phyloP scores from a whole-genome alignment of 371 early-diverging fungal genomes.

The Rhizopus sp. region DNA sequence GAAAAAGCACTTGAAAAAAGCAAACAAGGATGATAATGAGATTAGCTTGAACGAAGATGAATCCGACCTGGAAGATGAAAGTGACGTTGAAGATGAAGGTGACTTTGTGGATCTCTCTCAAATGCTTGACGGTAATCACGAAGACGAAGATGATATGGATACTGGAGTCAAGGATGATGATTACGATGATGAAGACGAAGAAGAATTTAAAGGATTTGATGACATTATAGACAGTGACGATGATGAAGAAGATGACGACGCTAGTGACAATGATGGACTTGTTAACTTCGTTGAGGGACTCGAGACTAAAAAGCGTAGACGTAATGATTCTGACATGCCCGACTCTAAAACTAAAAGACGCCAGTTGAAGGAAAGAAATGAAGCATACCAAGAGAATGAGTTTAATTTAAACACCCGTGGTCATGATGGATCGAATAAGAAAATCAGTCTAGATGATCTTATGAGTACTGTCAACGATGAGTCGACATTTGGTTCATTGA shows the following conservation, averaged over 20 bases:
- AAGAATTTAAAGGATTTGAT: conserved; percentile 33
- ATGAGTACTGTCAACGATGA: conserved; percentile 68
- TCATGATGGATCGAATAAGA: conserved; percentile 44
- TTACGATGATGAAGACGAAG: conserved; percentile 17
- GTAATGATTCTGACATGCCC: conserved; percentile 35
- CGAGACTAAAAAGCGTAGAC: conserved; percentile 50
- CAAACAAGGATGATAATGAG: conserved; percentile 30
- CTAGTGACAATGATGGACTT: conserved; percentile 31
- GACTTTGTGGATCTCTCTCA: conserved; percentile 63
- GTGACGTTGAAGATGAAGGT: conserved; percentile 52
- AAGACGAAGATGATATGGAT: conserved; percentile 24
- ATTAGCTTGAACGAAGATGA: conserved; percentile 46
- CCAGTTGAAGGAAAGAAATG: conserved; percentile 62
- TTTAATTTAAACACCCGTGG: conserved; percentile 68
- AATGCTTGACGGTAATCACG: conserved; percentile 50
- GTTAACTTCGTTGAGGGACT: conserved; percentile 50
- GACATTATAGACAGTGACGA: conserved; percentile 46
- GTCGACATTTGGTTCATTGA: conserved; percentile 58
- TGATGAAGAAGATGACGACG: conserved; percentile 43
- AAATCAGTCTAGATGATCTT: conserved; percentile 76
- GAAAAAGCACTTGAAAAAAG: conserved; percentile 39
- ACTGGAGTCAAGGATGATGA: conserved; percentile 12
- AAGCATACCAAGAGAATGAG: conserved; percentile 78
- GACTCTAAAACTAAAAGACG: conserved; percentile 45
- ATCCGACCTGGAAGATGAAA: conserved; percentile 15